Evolutionary conservation across 768 basidiomycete species (phyloP), one percentile per base, ranked within the genome.

Genomic region (Pleurotus citrinopileatus): DNA sequence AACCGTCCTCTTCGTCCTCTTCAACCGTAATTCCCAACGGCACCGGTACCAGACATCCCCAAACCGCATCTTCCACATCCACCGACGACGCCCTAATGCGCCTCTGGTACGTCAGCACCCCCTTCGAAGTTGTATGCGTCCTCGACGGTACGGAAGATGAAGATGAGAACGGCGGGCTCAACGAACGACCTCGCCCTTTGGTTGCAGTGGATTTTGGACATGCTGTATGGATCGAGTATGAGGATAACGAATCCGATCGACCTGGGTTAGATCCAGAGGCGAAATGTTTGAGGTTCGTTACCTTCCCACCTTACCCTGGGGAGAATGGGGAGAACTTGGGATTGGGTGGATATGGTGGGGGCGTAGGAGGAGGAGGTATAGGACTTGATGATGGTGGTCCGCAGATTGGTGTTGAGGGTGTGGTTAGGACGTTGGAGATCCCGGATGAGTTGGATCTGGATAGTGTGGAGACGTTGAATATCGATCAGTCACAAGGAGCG

Each of bases 171-270:
- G 65, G 61, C 2, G 56, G 62, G 53, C 34, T 32, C 23, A 46
- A 20, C 27, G 82, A 81, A 26, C 73, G 83, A 3, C 83, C 83
- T 17, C 74, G 87, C 2, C 87, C 87, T 20, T 74, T 89, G 12
- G 82, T 89, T n/a, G 87, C 87, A 0, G 86, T 94, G 5, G 84
- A 94, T 63, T 95, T 94, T 70, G 89, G 90, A 37, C 91, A 93
- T 61, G 88, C 92, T 15, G 86, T 91, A 29, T 89, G 91, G 81
- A 82, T 94, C 43, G 87, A 89, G 61, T 82, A 83, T 60, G 63
- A 59, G 58, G 73, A 68, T 59, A 70, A 54, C 46, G 67, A 67
- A n/a, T 62, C 67, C 12, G 65, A 65, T 19, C 55, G 54, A 50
- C 52, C 56, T 12, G 36, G 54, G 37, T 55, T 53, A 23, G 70